These are phyloP conservation scores for Theobroma grandiflorum DNA, from an alignment of 441 rosid genomes.

Conservation along the genomic window DNA sequence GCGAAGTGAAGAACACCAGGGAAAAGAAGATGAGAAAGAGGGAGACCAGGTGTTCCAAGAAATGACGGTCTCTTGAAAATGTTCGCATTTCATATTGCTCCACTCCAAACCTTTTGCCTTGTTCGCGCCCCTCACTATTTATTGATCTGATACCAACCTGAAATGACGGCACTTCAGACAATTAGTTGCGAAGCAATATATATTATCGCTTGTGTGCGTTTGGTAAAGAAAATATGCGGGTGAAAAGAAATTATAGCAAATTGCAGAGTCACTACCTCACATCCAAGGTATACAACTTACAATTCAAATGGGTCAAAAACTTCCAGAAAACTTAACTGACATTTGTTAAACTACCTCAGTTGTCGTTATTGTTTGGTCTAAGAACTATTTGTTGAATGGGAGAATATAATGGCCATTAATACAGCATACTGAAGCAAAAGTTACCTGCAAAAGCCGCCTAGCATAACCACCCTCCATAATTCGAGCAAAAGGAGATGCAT, in stretches of 20 bases:
- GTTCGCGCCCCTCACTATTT: slow-evolving; percentile 85
- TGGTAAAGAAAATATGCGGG: neutral
- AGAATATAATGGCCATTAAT: neutral
- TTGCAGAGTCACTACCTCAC: neutral
- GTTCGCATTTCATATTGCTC: slow-evolving; percentile 97
- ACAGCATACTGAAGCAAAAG: slow-evolving; percentile 8
- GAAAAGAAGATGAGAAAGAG: slow-evolving; percentile 26
- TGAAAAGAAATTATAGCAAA: neutral
- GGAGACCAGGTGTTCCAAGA: slow-evolving; percentile 87
- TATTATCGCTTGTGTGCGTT: slow-evolving; percentile 8
- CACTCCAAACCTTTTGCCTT: slow-evolving; percentile 92
- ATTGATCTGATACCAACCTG: slow-evolving; percentile 97
- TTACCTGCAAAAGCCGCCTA: slow-evolving; percentile 88
- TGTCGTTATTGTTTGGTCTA: neutral
- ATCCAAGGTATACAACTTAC: neutral
- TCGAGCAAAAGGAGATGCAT: slow-evolving; percentile 98
- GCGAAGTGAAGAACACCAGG: neutral
- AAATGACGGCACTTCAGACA: slow-evolving; percentile 21
- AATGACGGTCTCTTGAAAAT: slow-evolving; percentile 75
- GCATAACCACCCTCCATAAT: slow-evolving; percentile 99
- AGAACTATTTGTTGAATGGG: neutral
- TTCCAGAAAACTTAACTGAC: neutral
- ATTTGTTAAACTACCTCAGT: neutral
- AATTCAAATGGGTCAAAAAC: neutral
- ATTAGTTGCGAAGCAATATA: slow-evolving; percentile 16